Evolutionary conservation across 78 protist species (phyloP), one percentile per base, ranked within the genome.

Genomic region (Protostelium mycophagum): DNA sequence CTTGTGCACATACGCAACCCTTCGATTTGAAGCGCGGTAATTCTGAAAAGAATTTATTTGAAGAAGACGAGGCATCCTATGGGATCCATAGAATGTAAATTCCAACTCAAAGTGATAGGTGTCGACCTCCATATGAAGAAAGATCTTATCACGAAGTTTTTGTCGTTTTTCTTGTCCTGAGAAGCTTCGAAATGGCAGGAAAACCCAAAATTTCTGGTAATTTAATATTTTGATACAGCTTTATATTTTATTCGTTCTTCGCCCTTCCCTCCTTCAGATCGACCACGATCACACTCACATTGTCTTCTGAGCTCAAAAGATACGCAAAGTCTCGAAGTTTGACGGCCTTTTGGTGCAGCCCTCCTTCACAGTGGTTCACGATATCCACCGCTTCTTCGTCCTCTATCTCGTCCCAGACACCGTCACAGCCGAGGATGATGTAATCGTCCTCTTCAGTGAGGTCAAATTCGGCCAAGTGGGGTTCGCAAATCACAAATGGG

Each of bases 341-440:
- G 16, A 23, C 37, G 23, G 91, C 87, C 23, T 92, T 92, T 1
- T 88, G 89, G 86, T 35, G 31, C 16, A 63, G 84, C 1, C 31
- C 1, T n/a, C 90, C 84, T 16, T 35, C 1, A 0, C 91, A 35
- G 34, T 10, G 34, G 31, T 83, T 0, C 36, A 97, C 97, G 10
- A 93, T 86, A 29, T 36, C 87, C 35, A 94, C 96, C n/a, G 91
- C 96, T 73, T 91, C 87, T 85, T 97, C 92, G 89, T 97, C 96
- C 85, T 88, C 63, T 28, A 97, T 38, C 73, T 96, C 98, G 83
- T 97, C 99, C 98, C 98, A 97, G 86, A 97, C 83, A 28, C 99
- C 99, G 83, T 97, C 99, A 38, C 98, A 97, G 34, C 98, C 99
- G 36, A 97, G 39, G 25, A 97, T 89, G 31, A 95, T 28, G 38